Conservation (phyloP, 441 rosid species). For the Flueggea neowawraea region DNA sequence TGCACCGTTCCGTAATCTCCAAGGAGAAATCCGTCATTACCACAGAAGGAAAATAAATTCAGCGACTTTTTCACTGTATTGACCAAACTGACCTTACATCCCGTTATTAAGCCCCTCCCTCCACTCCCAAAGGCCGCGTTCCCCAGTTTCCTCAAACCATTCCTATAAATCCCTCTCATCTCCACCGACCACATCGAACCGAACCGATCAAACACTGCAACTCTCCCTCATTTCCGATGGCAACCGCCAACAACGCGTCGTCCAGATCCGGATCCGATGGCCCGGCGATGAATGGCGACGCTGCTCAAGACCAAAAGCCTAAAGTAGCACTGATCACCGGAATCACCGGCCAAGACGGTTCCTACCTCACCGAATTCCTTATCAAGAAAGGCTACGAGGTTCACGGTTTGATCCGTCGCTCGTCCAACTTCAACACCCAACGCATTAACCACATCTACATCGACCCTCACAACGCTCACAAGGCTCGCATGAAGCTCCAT, state of each 20-base stretch:
- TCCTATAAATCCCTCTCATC: too few species aligned
- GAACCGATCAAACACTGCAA: too few species aligned
- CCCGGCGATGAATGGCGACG: constrained; percentile 23
- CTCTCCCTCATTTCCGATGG: constrained; percentile 26
- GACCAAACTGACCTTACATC: too few species aligned
- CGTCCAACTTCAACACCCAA: constrained; percentile 90
- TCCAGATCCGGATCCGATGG: constrained; percentile 7
- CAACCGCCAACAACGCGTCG: constrained; percentile 20
- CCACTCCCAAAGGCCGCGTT: too few species aligned
- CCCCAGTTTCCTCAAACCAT: too few species aligned
- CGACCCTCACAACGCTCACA: constrained; percentile 78
- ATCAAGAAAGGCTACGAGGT: constrained; percentile 75
- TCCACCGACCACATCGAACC: too few species aligned
- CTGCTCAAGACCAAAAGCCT: constrained; percentile 5
- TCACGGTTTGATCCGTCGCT: constrained; percentile 82
- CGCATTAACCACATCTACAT: constrained; percentile 89
- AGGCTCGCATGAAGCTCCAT: constrained; percentile 91
- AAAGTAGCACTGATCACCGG: constrained; percentile 75
- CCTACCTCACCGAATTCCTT: constrained; percentile 80
- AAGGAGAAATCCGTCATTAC: too few species aligned
- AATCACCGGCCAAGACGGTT: constrained; percentile 93
- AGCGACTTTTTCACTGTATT: too few species aligned
- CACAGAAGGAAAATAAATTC: too few species aligned
- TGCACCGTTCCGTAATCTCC: too few species aligned
- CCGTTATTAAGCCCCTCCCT: too few species aligned